Evolutionary conservation across 441 rosid genomes (phyloP).

Genomic region (Mallotus japonicus): DNA sequence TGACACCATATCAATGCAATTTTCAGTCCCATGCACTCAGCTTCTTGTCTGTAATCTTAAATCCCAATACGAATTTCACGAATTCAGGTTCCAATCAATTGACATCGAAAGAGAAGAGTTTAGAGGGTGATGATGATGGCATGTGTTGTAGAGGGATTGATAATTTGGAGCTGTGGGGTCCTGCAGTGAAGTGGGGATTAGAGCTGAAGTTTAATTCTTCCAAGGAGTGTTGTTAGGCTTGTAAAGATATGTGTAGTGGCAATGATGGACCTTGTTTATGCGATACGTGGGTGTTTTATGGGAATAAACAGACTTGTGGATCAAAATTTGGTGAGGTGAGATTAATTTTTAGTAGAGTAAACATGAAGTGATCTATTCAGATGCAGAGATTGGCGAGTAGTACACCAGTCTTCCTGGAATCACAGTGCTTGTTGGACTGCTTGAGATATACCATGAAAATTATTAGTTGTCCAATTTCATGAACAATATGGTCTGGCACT

Average conservation of each 20-base stretch:
- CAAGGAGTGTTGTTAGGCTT: conserved; percentile 70
- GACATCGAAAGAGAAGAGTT: conserved; percentile 22
- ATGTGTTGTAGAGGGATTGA: conserved; percentile 80
- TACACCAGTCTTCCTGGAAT: too few relatives aligned
- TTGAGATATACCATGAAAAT: too few relatives aligned
- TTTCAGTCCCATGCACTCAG: too few relatives aligned
- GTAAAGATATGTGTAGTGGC: conserved; percentile 81
- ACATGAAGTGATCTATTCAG: too few relatives aligned
- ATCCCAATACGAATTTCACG: conserved; percentile 27
- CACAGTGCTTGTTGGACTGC: too few relatives aligned
- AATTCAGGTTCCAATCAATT: conserved; percentile 23
- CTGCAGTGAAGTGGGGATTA: conserved; percentile 95
- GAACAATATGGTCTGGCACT: too few relatives aligned
- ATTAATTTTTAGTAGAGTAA: not conserved
- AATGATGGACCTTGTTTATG: conserved; percentile 89
- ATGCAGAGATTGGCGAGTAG: too few relatives aligned
- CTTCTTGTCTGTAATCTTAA: conserved; percentile 38
- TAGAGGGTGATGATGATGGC: conserved; percentile 24
- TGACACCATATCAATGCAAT: too few relatives aligned
- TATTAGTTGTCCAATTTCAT: too few relatives aligned
- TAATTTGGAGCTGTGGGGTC: conserved; percentile 86
- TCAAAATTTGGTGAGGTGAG: conserved; percentile 91
- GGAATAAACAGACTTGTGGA: conserved; percentile 67
- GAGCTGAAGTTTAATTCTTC: conserved; percentile 78
- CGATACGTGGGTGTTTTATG: conserved; percentile 91